Base-by-base conservation (phyloP, 2,329 filamentous ascomycete genomes). In the Colletotrichum theobromicola region DNA sequence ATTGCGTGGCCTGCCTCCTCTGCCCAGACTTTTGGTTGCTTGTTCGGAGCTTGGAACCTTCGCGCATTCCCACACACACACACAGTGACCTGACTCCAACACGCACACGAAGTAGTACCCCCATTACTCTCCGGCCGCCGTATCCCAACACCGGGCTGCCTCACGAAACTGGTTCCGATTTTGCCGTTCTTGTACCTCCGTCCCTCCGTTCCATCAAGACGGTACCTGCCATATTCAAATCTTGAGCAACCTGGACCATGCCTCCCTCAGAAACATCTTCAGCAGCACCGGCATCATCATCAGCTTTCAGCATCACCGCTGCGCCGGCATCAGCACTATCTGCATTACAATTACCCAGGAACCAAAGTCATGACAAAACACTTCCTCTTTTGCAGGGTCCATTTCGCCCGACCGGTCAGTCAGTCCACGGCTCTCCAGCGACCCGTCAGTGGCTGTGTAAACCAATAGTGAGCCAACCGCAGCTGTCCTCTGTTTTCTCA, bases 1-100 rank as follows among this genome's bases (percentile, higher is more conserved):
- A 75, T 75, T 75, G 69, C 72, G 72, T 50, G 72, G 72, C 72
- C 68, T 57, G 62, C 37, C 65, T 55, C 55, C 28, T 34, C 26
- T 61, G 57, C 67, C 67, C 57, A 62, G 37, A 63, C 72, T 37
- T 50, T 50, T 50, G 42, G 42, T 50, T 70, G 60, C 66, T 61
- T 61, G 30, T 34, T 28, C 67, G 46, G 46, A 67, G 16, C 67
- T 62, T 57, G 65, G 65, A 58, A 57, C 35, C 55, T 34, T 62
- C 65, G 53, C 32, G 28, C 30, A 26, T 21, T 50, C 18, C 26
- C 37, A 67, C 32, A 58, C 53, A 13, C 37, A 30, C 35, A 32
- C 18, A 21, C 57, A 61, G 13, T 16, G 57, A 61, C 57, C 57
- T 32, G 28, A 61, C 57, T 34, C 18, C 32, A 34, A 61, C 46